phyloP scores from a whole-genome alignment of 495 filamentous ascomycete genomes.

The Trichocladium antarcticum region DNA sequence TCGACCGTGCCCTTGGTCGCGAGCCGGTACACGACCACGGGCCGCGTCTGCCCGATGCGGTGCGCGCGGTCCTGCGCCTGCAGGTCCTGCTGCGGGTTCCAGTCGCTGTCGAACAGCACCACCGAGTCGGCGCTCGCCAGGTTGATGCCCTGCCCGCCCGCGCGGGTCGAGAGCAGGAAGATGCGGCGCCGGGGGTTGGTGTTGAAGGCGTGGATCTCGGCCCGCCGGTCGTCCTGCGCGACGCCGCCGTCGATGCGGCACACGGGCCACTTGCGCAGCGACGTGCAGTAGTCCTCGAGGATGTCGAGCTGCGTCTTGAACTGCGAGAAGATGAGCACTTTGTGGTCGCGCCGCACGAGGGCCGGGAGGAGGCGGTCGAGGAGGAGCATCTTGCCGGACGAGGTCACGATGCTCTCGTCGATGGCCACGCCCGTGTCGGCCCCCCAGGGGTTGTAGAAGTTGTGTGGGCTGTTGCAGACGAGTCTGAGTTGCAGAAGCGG shows the following conservation, averaged over 20 bases:
- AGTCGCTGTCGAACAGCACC: conserved; percentile 90
- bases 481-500: conserved; percentile 86
- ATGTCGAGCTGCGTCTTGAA: conserved; percentile 93
- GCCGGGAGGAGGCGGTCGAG: conserved; percentile 74
- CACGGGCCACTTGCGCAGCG: conserved; percentile 61
- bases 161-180: conserved; percentile 81
- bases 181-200: conserved; percentile 54
- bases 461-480: conserved; percentile 86
- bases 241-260: conserved; percentile 92
- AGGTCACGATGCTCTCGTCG: conserved; percentile 70
- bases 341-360: conserved; percentile 66
- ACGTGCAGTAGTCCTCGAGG: conserved; percentile 68
- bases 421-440: conserved; percentile 40
- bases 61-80: conserved; percentile 94
- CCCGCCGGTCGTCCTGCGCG: conserved; percentile 63
- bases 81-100: conserved; percentile 96
- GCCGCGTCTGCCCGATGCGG: conserved; percentile 83
- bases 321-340: conserved; percentile 91
- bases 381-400: conserved; percentile 90
- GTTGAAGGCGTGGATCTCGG: conserved; percentile 83
- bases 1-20: conserved; percentile 91
- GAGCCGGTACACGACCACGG: conserved; percentile 89
- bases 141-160: conserved; percentile 94
- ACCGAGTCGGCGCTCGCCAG: conserved; percentile 95
- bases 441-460: conserved; percentile 89